Base-by-base conservation (phyloP, 2,329 filamentous ascomycete genomes). In the Westerdykella aurantiaca region DNA sequence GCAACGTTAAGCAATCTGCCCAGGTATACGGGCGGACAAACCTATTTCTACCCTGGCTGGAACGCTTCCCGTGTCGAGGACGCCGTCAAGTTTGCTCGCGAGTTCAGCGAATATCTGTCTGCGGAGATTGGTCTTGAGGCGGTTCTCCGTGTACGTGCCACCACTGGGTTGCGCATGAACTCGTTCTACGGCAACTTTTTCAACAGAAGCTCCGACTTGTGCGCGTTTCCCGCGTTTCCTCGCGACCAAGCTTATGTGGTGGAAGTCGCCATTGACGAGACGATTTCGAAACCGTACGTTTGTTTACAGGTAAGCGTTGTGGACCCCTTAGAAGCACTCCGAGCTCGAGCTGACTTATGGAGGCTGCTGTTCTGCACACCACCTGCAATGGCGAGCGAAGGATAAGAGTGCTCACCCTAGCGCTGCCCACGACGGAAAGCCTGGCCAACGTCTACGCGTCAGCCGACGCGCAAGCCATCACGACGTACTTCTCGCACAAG, bases 131-230 rank as follows among this genome's bases (percentile, higher is more conserved):
- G 91, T 0, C 73, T 98, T 31, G 93, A 98, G 70, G 93, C 93
- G 35, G 93, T 98, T 31, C 83, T 98, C 44, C 86, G 93, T 64
- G 93, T 98, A 33, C 85, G 93, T 53, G 93, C 93, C 14, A 96
- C 90, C 2, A 97, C 90, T 18, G 93, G 93, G 41, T 73, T 98
- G 46, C 83, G 93, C 42, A 97, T 97, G 86, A 95, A 84, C 72
- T 90, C 91, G 2, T 98, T 98, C 72, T 98, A 97, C 69, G 93
- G 93, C 55, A 98, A 98, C 73, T 98, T 98, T 72, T 98, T 98
- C 78, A 98, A 97, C 74, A 81, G 93, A 56, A 95, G 88, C 65
- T 96, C 90, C 13, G 93, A 98, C 71, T 81, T 98, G 25, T 97
- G 93, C 67, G 93, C 93, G 11, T 98, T 98, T 77, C 93, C 93